phyloP scores from a whole-genome alignment of 2,329 filamentous ascomycete genomes.

The Ophiostoma sp. region DNA sequence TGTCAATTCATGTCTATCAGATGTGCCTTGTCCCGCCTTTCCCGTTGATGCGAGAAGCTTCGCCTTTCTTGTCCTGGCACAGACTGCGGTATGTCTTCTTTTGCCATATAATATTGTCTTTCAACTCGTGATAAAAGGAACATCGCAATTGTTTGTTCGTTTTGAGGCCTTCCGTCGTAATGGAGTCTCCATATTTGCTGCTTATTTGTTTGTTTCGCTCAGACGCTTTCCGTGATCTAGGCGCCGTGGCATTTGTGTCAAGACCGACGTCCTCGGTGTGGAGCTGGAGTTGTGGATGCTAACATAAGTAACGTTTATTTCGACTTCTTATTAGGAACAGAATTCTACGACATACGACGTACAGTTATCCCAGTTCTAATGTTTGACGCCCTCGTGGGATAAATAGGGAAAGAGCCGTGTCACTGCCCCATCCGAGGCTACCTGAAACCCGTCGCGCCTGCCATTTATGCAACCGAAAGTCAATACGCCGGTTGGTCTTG shows the following conservation, averaged over 20 bases:
- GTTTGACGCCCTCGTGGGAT: background rate
- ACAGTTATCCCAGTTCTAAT: background rate
- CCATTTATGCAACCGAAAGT: conserved; percentile 8
- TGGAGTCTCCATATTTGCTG: background rate
- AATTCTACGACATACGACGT: background rate
- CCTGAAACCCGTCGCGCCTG: conserved; percentile 16
- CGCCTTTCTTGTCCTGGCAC: background rate
- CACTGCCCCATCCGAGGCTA: background rate
- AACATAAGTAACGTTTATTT: background rate
- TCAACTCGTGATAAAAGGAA: background rate
- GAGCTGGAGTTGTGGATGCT: background rate
- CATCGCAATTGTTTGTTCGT: background rate
- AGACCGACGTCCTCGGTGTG: background rate
- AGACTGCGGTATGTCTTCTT: background rate
- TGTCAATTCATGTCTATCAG: conserved; percentile 1
- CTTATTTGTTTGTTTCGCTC: background rate
- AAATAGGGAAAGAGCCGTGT: background rate
- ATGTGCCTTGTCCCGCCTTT: background rate
- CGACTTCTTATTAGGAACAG: background rate
- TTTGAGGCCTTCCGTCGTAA: background rate
- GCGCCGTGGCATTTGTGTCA: background rate
- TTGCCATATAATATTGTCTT: background rate
- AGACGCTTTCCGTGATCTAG: background rate
- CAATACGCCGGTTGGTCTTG: background rate
- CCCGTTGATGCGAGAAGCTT: conserved; percentile 1